Conservation (phyloP, 2,329 filamentous ascomycete species). For the Lomentospora prolificans region DNA sequence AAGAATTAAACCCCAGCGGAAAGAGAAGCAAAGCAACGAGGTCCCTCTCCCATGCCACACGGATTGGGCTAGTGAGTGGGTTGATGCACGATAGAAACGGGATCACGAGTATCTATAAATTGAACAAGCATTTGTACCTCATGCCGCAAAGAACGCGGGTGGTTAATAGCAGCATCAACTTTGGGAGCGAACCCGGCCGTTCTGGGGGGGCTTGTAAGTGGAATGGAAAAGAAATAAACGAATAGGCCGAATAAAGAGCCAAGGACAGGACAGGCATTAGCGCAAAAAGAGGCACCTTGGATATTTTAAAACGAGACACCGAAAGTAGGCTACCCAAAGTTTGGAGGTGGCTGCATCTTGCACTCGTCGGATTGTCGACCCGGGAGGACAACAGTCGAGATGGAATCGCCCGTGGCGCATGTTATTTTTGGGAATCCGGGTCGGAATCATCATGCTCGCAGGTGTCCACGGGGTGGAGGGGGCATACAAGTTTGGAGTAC, state of each 20-base stretch:
- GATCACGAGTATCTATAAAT: constrained; percentile 2
- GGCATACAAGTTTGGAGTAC: not conserved
- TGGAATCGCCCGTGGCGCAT: not conserved
- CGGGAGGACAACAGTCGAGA: not conserved
- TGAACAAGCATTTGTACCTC: not conserved
- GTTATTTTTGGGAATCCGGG: constrained; percentile 2
- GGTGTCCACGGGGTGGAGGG: not conserved
- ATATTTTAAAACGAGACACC: not conserved
- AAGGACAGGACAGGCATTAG: not conserved
- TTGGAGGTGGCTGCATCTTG: not conserved
- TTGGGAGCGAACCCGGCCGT: not conserved
- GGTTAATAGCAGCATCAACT: not conserved
- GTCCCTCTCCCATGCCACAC: not conserved
- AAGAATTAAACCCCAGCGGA: not conserved
- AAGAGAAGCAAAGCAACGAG: no score
- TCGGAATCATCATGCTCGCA: not conserved
- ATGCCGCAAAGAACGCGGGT: not conserved
- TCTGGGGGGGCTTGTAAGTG: not conserved
- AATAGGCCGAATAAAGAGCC: not conserved
- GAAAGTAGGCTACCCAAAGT: not conserved
- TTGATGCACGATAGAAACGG: not conserved
- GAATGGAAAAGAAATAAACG: not conserved
- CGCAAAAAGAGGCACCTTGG: not conserved
- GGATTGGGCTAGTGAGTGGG: not conserved
- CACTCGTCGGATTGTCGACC: not conserved